These are phyloP conservation scores for Crucibulum parvulum DNA, from an alignment of 1,284 basidiomycete genomes.

Conservation along the genomic window DNA sequence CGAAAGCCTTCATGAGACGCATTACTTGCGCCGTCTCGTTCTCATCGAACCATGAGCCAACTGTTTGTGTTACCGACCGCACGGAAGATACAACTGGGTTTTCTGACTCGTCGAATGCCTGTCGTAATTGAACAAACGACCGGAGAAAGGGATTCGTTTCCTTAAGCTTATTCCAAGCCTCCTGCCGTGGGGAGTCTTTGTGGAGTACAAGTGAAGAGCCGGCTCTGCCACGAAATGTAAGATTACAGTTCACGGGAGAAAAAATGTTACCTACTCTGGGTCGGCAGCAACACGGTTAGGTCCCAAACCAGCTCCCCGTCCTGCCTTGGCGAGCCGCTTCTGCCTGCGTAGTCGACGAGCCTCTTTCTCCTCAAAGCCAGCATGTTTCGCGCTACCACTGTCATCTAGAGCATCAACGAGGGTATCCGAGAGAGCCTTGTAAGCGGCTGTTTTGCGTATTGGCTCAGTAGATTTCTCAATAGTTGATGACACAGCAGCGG, in stretches of 20 bases:
- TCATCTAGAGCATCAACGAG: constrained; percentile 95
- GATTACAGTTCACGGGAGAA: constrained; percentile 1
- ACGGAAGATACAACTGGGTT: constrained; percentile 87
- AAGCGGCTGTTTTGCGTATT: constrained; percentile 94
- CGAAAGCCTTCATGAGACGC: constrained; percentile 85
- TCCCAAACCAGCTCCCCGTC: constrained; percentile 66
- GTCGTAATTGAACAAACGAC: constrained; percentile 64
- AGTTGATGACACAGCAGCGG: constrained; percentile 79
- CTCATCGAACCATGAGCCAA: constrained; percentile 94
- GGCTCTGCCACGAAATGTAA: constrained; percentile 58
- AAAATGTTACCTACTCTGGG: constrained; percentile 68
- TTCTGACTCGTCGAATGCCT: constrained; percentile 92
- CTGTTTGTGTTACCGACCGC: constrained; percentile 84
- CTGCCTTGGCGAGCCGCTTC: constrained; percentile 82
- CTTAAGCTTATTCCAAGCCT: constrained; percentile 80
- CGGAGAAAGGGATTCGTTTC: constrained; percentile 78
- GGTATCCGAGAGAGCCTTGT: constrained; percentile 91
- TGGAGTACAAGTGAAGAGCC: constrained; percentile 86
- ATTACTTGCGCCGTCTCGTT: constrained; percentile 97
- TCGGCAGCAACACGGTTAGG: constrained; percentile 67
- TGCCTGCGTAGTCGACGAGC: constrained; percentile 80
- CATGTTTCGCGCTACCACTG: constrained; percentile 90
- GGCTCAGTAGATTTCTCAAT: constrained; percentile 90
- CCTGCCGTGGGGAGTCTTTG: constrained; percentile 79
- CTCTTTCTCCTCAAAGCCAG: constrained; percentile 94